Conservation (phyloP, 345 rosid genomes). For the Balakata baccata region DNA sequence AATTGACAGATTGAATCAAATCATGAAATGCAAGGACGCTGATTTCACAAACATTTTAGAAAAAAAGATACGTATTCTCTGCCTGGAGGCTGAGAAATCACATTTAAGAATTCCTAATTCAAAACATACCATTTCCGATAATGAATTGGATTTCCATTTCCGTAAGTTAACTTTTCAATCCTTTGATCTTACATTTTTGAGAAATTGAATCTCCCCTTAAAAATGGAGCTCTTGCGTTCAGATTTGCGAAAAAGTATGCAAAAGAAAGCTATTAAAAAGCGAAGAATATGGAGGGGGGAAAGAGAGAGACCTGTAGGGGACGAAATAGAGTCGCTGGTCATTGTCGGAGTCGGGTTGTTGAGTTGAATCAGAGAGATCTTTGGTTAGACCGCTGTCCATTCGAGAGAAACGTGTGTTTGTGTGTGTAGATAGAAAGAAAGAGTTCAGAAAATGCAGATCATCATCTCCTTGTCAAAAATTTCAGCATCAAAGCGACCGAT, state of each 20-base stretch:
- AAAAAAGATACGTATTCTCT: background rate
- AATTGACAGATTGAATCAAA: conserved; percentile 16
- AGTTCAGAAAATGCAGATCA: too few species aligned
- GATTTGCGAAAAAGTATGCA: background rate
- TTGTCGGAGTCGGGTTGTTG: conserved; percentile 53
- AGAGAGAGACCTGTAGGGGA: conserved; percentile 75
- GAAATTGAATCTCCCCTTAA: background rate
- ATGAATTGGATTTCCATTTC: background rate
- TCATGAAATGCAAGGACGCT: conserved; percentile 6
- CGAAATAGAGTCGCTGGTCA: conserved; percentile 90
- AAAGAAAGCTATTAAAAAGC: background rate
- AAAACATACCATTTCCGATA: background rate
- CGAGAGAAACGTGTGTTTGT: background rate
- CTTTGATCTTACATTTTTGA: background rate
- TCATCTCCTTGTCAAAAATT: too few species aligned
- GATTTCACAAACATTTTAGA: background rate
- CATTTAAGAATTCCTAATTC: background rate
- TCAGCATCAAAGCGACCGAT: background rate
- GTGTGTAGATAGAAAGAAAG: conserved; percentile 11
- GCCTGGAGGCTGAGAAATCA: conserved; percentile 1
- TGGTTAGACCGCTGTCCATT: conserved; percentile 45
- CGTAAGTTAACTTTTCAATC: too few species aligned
- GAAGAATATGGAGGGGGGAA: background rate
- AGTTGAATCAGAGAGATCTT: conserved; percentile 56
- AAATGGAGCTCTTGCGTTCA: background rate